Evolutionary conservation across 768 basidiomycete genomes (phyloP).

Genomic region (Neoboletus magnificus): DNA sequence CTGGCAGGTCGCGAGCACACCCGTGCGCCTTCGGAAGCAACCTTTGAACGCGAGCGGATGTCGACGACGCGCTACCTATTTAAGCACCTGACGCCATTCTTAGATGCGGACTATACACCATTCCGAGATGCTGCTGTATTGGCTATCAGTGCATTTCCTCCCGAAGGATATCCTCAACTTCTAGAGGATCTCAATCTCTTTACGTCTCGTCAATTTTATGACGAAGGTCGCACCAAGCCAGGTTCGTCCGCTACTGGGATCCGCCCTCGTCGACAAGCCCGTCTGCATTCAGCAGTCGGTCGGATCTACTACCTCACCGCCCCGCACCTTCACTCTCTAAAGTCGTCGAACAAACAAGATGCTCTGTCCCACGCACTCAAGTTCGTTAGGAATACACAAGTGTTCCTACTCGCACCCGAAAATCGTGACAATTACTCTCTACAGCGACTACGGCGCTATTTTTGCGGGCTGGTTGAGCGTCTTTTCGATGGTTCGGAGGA

Average conservation of each 20-base stretch:
- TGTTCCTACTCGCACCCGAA: constrained; percentile 69
- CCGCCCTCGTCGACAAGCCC: constrained; percentile 69
- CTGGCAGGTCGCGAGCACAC: constrained; percentile 61
- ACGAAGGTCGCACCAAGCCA: constrained; percentile 54
- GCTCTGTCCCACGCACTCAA: constrained; percentile 78
- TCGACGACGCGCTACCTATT: constrained; percentile 82
- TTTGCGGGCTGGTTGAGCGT: constrained; percentile 85
- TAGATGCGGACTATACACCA: constrained; percentile 78
- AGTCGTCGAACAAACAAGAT: constrained; percentile 64
- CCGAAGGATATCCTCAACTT: constrained; percentile 71
- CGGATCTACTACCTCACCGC: constrained; percentile 88
- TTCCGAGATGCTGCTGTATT: constrained; percentile 86
- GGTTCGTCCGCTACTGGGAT: constrained; percentile 43
- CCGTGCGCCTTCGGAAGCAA: constrained; percentile 67
- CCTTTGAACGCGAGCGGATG: constrained; percentile 77
- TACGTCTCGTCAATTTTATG: constrained; percentile 79
- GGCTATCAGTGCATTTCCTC: constrained; percentile 85
- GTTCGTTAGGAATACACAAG: constrained; percentile 80
- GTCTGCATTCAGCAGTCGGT: constrained; percentile 80
- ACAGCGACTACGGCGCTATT: constrained; percentile 82
- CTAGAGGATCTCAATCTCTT: constrained; percentile 82
- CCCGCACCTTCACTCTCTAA: constrained; percentile 66
- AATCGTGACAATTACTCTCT: constrained; percentile 73
- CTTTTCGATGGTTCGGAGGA: constrained; percentile 74
- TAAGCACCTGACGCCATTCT: constrained; percentile 79